Base-by-base conservation (phyloP, 2,329 filamentous ascomycete species). In the Penicillium verrucosum region DNA sequence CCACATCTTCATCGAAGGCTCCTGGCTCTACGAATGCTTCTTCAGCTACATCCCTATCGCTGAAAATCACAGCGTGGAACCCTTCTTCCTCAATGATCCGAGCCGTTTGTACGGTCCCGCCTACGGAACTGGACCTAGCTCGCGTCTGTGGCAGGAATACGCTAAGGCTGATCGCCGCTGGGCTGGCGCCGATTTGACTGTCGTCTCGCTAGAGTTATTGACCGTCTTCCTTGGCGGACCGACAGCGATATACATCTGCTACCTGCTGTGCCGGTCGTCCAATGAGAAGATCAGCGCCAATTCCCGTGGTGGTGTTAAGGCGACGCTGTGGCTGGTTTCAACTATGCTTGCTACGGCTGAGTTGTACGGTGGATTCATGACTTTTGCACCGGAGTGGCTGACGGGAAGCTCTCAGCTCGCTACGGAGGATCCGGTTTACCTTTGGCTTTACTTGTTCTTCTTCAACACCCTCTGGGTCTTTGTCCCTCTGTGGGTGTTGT, bases 21-120 rank as follows among this genome's bases (percentile, higher is more conserved):
- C 86, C 68, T 97, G 91, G 75, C 85, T 97, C 25, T 97, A 92
- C 81, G 90, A 96, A 77, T 96, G 90, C 79, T 95, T 97, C 82
- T 93, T 92, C 81, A 82, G 82, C 64, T 85, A 79, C 67, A 75
- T 75, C 46, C 67, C 73, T 21, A 71, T 83, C 38, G 74, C 78
- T 8, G 73, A 73, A 38, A 67, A 66, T n/a, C 52, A 65, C 27
- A 58, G 47, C 18, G 51, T 56, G 7, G 65, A 67, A 2, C 75
- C 75, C 23, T 79, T 79, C 66, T 86, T 85, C 71, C 75, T 86
- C 4, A 80, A 80, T 23, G 68, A 73, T n/a, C 68, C 75, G 18
- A 78, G 84, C 60, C 73, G 81, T n/a, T 63, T 83, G 34, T 87
- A 86, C 63, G 85, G 85, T 9, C 77, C 82, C 8, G 78, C 78